Percentiles rank a stretch among this genome's conserved stretches.
These are phyloP conservation scores for Globisporangium mamillatum DNA, from an alignment of 352 stramenopile genomes.

Conservation along the genomic window DNA sequence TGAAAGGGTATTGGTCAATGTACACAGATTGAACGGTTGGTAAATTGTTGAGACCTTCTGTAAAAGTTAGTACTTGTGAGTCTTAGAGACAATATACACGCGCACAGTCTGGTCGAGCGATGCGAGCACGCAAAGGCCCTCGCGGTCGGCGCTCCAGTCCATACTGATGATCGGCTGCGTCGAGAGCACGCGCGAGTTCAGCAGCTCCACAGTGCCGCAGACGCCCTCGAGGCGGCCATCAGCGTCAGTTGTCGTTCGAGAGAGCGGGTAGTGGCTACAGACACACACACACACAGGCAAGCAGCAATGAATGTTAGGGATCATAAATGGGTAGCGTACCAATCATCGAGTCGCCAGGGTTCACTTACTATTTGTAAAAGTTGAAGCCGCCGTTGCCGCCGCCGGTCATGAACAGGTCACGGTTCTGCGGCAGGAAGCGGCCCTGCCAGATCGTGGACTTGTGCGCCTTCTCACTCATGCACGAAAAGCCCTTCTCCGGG, in stretches of 20 bases:
- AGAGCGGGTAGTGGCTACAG: slow-evolving; percentile 73
- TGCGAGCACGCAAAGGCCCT: slow-evolving; percentile 90
- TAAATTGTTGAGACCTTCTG: too few species aligned
- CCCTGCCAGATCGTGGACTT: slow-evolving; percentile 96
- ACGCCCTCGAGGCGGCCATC: slow-evolving; percentile 86
- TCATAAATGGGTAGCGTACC: not conserved
- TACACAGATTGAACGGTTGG: not conserved
- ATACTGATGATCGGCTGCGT: slow-evolving; percentile 96
- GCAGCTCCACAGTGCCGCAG: slow-evolving; percentile 90
- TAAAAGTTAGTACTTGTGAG: slow-evolving; percentile 64
- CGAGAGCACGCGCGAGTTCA: slow-evolving; percentile 95
- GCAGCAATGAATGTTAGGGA: not conserved
- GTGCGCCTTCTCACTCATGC: slow-evolving; percentile 90
- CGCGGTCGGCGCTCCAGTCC: slow-evolving; percentile 94
- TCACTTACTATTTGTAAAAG: slow-evolving; percentile 95
- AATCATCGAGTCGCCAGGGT: not conserved
- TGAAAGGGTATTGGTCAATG: not conserved
- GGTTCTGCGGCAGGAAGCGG: slow-evolving; percentile 94
- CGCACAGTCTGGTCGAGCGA: slow-evolving; percentile 95
- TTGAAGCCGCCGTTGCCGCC: slow-evolving; percentile 97
- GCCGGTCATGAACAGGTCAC: slow-evolving; percentile 95
- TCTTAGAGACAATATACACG: slow-evolving; percentile 95
- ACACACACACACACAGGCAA: not conserved
- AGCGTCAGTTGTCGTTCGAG: slow-evolving; percentile 82
- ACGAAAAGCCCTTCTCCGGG: slow-evolving; percentile 90